Evolutionary conservation across 148 eudicot species (phyloP).

Genomic region (Persicaria maculosa): DNA sequence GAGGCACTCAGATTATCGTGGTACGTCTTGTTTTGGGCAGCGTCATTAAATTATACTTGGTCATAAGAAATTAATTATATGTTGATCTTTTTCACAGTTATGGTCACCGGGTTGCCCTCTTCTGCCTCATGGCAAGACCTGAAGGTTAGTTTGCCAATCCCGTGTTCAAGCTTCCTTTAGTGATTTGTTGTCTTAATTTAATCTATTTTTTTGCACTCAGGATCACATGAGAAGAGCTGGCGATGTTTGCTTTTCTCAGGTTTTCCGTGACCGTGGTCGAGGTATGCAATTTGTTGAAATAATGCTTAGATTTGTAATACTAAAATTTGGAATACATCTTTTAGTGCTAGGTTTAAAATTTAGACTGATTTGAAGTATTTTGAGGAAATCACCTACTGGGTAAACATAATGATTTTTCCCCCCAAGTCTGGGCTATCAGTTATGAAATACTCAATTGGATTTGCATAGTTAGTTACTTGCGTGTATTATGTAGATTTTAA

Average conservation of each 20-base stretch:
- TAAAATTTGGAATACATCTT: not conserved
- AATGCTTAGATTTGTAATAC: not conserved
- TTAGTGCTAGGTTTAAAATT: not conserved
- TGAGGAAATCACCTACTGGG: not conserved
- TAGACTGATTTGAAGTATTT: not conserved
- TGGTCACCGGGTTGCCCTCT: constrained; percentile 74
- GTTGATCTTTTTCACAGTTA: constrained; percentile 36
- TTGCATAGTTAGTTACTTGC: not conserved
- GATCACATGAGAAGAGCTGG: constrained; percentile 98
- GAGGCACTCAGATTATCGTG: constrained; percentile 76
- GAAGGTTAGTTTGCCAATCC: constrained; percentile 44
- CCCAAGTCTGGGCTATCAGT: not conserved
- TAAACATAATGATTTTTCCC: not conserved
- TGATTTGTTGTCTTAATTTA: not conserved
- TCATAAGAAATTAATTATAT: not conserved
- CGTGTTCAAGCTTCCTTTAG: not conserved
- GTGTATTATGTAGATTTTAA: not conserved
- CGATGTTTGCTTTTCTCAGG: constrained; percentile 88
- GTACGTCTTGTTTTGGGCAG: constrained; percentile 22
- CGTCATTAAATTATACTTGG: not conserved
- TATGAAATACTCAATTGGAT: not conserved
- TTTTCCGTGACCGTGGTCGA: constrained; percentile 78
- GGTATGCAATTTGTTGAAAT: constrained; percentile 5
- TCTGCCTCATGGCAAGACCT: constrained; percentile 99
- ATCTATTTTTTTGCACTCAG: constrained; percentile 19